Evolutionary conservation across 805 yeast genomes (phyloP).

Genomic region (Suhomyces kilbournensis): DNA sequence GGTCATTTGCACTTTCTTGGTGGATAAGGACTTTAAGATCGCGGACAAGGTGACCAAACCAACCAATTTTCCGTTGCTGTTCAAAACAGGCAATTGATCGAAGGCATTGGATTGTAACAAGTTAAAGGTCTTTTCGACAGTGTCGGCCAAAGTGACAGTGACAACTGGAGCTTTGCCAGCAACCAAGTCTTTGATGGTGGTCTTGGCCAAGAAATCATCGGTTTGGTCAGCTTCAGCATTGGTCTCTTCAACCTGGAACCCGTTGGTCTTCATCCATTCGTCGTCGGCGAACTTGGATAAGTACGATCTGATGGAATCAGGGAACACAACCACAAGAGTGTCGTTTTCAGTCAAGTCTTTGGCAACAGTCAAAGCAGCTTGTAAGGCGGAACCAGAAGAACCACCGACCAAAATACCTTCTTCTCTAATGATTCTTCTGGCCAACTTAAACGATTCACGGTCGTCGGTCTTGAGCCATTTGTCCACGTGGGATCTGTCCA

Average conservation of each 20-base stretch:
- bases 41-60: conserved; percentile 78
- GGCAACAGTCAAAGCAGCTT: conserved; percentile 71
- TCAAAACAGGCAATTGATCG: conserved; percentile 81
- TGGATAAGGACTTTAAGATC: conserved; percentile 63
- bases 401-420: conserved; percentile 90
- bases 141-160: conserved; percentile 59
- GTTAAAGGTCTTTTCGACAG: conserved; percentile 62
- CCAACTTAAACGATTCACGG: conserved; percentile 71
- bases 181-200: conserved; percentile 63
- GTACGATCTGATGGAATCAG: conserved; percentile 84
- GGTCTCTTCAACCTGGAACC: conserved; percentile 52
- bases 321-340: conserved; percentile 75
- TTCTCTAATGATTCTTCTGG: conserved; percentile 76
- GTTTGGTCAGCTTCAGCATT: conserved; percentile 39
- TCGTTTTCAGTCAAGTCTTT: conserved; percentile 70
- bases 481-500: conserved; percentile 64
- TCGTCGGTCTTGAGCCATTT: conserved; percentile 86
- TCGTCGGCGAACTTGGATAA: conserved; percentile 85
- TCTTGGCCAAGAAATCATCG: conserved; percentile 36
- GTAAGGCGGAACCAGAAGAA: conserved; percentile 81
- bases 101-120: conserved; percentile 72
- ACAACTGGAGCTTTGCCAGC: conserved; percentile 71
- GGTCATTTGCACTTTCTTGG: conserved; percentile 53
- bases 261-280: conserved; percentile 83
- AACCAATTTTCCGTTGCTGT: conserved; percentile 55